These are phyloP conservation scores for Gossypium longicalyx DNA, from an alignment of 345 rosid genomes.

Conservation along the genomic window DNA sequence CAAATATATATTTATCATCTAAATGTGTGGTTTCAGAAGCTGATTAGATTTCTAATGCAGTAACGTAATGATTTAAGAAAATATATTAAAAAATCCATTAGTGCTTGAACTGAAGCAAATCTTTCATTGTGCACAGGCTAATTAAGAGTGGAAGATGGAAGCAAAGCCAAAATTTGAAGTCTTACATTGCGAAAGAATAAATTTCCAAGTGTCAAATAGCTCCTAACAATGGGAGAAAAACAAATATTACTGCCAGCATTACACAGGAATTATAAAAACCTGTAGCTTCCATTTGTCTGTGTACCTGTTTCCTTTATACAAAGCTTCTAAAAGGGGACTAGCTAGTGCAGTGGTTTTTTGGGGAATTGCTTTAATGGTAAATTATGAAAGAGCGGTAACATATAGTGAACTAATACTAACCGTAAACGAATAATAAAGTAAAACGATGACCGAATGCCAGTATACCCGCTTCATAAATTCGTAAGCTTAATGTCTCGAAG, in stretches of 20 bases:
- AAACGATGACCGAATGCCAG: not conserved
- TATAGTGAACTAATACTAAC: slow-evolving; percentile 14
- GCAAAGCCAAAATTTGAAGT: not conserved
- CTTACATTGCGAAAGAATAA: slow-evolving; percentile 25
- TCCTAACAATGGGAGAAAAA: slow-evolving; percentile 7
- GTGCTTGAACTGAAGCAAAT: not conserved
- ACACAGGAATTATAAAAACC: slow-evolving; percentile 14
- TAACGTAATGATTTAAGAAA: not conserved
- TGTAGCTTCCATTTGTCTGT: slow-evolving; percentile 1
- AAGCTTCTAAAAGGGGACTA: slow-evolving; percentile 20
- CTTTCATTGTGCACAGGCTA: not conserved
- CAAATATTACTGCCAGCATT: slow-evolving; percentile 17
- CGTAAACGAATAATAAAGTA: not conserved
- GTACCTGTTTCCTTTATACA: slow-evolving; percentile 32
- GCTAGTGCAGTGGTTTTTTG: slow-evolving; percentile 8
- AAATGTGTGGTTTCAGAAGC: too few relatives aligned
- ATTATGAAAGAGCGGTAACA: not conserved
- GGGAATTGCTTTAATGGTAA: not conserved
- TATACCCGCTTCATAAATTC: not conserved
- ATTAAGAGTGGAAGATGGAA: not conserved
- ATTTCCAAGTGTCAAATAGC: slow-evolving; percentile 16
- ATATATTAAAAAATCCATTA: not conserved
- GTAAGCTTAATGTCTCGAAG: slow-evolving; percentile 33
- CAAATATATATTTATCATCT: too few relatives aligned
- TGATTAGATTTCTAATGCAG: too few relatives aligned